These are phyloP conservation scores for Podospora fimiseda DNA, from an alignment of 495 filamentous ascomycete species.

Conservation along the genomic window DNA sequence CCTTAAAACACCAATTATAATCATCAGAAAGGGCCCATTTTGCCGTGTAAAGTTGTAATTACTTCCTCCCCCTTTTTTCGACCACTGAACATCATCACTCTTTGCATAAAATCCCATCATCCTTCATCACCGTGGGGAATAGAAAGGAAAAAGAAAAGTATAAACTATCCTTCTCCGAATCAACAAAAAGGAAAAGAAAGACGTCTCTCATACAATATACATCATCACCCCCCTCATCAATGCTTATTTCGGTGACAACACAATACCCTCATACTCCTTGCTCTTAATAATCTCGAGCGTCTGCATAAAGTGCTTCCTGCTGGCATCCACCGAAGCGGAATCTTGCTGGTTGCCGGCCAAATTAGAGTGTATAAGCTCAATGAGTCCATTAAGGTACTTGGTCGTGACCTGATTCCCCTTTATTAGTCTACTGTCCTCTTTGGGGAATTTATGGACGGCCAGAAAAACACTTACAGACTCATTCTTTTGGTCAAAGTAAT, in stretches of 20 bases:
- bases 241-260: constrained; percentile 61
- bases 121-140: too few species aligned
- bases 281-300: constrained; percentile 88
- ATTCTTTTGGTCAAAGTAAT: constrained; percentile 98
- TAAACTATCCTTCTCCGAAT: too few species aligned
- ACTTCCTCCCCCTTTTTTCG: too few species aligned
- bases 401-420: constrained; percentile 80
- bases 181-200: constrained; percentile 9
- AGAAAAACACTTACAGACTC: constrained; percentile 66
- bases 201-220: constrained; percentile 17
- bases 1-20: too few species aligned
- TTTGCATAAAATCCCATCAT: too few species aligned
- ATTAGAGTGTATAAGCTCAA: constrained; percentile 97
- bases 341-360: constrained; percentile 74
- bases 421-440: too few species aligned
- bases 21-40: too few species aligned
- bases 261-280: constrained; percentile 87
- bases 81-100: too few species aligned
- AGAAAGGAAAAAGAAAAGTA: too few species aligned
- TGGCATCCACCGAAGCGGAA: constrained; percentile 70
- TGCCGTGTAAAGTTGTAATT: too few species aligned
- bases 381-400: constrained; percentile 96
- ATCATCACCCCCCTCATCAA: background rate
- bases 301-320: constrained; percentile 85
- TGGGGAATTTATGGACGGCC: too few species aligned